Percentiles rank a stretch among this genome's conserved stretches.
These are phyloP conservation scores for Vanilla planifolia DNA, from an alignment of 106 monocot species.

Conservation along the genomic window DNA sequence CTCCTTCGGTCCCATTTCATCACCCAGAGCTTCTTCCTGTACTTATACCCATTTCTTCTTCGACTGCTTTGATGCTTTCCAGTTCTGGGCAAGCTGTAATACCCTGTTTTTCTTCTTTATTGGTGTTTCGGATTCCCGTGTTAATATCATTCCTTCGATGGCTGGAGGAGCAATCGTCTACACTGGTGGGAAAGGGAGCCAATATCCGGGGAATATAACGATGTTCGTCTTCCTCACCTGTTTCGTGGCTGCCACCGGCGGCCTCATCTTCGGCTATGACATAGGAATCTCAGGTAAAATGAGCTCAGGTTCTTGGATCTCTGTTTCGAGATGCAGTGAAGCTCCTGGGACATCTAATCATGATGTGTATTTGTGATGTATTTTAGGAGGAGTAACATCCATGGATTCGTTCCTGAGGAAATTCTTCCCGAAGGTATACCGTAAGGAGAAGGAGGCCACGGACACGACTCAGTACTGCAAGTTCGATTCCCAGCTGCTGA, in stretches of 20 bases:
- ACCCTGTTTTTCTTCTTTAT: too few relatives aligned
- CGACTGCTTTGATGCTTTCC: too few relatives aligned
- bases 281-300: conserved; percentile 17
- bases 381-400: conserved; percentile 24
- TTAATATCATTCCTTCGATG: too few relatives aligned
- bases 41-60: too few relatives aligned
- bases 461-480: conserved; percentile 44
- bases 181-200: background rate
- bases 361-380: too few relatives aligned
- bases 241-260: conserved; percentile 21
- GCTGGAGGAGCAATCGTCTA: conserved; percentile 10
- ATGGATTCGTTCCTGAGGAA: conserved; percentile 26
- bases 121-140: too few relatives aligned
- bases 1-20: too few relatives aligned
- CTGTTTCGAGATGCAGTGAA: background rate
- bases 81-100: too few relatives aligned
- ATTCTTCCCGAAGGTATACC: conserved; percentile 32
- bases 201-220: conserved; percentile 18
- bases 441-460: conserved; percentile 21
- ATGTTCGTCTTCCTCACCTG: conserved; percentile 16
- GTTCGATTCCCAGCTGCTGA: conserved; percentile 45
- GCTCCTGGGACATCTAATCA: background rate
- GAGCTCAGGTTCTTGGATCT: background rate
- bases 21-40: too few relatives aligned
- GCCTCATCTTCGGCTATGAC: conserved; percentile 24